Evolutionary conservation across 1,284 basidiomycete species (phyloP).

Genomic region (Coniophora puteana): DNA sequence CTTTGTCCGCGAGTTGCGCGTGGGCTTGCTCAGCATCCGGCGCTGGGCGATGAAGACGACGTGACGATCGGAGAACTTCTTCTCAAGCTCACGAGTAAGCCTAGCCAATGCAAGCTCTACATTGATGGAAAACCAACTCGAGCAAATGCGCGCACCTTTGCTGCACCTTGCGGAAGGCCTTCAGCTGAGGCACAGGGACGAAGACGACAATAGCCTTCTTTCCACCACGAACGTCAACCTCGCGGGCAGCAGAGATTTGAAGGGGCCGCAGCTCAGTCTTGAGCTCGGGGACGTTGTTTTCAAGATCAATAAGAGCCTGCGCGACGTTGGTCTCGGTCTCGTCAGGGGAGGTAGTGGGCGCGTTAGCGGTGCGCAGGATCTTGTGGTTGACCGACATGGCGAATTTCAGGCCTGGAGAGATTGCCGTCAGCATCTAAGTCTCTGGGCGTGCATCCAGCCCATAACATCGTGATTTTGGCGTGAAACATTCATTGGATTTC

Average conservation of each 20-base stretch:
- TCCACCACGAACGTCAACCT: conserved; percentile 98
- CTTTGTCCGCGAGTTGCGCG: conserved; percentile 87
- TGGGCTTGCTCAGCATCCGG: conserved; percentile 97
- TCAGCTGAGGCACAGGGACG: conserved; percentile 95
- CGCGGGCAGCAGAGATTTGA: conserved; percentile 97
- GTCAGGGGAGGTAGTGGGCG: conserved; percentile 84
- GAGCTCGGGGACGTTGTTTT: conserved; percentile 97
- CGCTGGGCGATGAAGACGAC: conserved; percentile 99
- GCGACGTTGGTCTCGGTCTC: conserved; percentile 93
- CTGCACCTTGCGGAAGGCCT: conserved; percentile 99
- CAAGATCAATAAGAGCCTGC: conserved; percentile 96
- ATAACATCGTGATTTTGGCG: conserved; percentile 30
- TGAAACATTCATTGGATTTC: too few relatives aligned
- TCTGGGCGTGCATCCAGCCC: conserved; percentile 39
- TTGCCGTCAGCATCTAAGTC: conserved; percentile 39
- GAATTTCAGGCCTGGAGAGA: conserved; percentile 31
- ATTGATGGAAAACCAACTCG: background rate
- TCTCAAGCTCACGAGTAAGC: conserved; percentile 98
- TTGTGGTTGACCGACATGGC: conserved; percentile 79
- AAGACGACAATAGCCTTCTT: conserved; percentile 99
- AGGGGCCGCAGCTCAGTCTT: conserved; percentile 94
- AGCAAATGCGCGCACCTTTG: conserved; percentile 60
- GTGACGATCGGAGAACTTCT: conserved; percentile 99
- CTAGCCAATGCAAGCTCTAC: conserved; percentile 40
- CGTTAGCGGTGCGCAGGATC: conserved; percentile 95